Evolutionary conservation across 768 basidiomycete genomes (phyloP), one percentile per base, ranked within the genome.

Genomic region (Phylloporus arenicola): DNA sequence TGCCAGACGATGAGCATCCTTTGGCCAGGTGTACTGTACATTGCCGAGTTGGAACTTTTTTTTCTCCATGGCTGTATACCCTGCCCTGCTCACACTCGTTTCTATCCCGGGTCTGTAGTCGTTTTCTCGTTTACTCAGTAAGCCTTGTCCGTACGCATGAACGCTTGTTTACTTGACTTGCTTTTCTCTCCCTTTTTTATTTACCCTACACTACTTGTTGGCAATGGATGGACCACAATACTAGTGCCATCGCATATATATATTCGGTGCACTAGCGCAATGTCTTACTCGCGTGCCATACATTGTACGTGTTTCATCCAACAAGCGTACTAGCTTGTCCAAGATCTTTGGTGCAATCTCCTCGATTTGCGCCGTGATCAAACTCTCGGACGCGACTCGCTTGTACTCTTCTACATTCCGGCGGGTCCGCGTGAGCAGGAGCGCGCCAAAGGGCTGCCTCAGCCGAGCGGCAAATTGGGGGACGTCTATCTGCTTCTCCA

Each of bases 1-100:
- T 19, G 66, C 66, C 53, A 65, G 66, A 54, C 54, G 67, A 56
- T 67, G 39, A 65, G 42, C 29, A 9, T 40, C 16, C 3, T 16
- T 29, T 22, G 35, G 38, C 19, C 22, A 27, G 1, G 19, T 45
- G 27, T 27, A 19, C 30, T 30, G n/a, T 38, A 44, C 27, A 25
- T 49, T 27, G 24, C 51, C 46, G 31, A 37, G 48, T 47, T 57
- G 55, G 44, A 49, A 35, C 12, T 30, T 24, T 39, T 8, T 50
- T 33, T 24, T 35, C 42, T 13, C 42, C 49, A 43, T 39, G 30
- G 33, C 11, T 49, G 47, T 67, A 67, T 67, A 67, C 67, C 67
- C 62, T 8, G 31, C 43, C 46, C 33, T 51, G 40, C 48, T 46
- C 56, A 52, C 55, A 16, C 46, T 60, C 60, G 4, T 62, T 65